Percentiles rank a stretch among this genome's conserved stretches.
Evolutionary conservation across 345 rosid genomes (phyloP).

Genomic region (Gossypium bickii): DNA sequence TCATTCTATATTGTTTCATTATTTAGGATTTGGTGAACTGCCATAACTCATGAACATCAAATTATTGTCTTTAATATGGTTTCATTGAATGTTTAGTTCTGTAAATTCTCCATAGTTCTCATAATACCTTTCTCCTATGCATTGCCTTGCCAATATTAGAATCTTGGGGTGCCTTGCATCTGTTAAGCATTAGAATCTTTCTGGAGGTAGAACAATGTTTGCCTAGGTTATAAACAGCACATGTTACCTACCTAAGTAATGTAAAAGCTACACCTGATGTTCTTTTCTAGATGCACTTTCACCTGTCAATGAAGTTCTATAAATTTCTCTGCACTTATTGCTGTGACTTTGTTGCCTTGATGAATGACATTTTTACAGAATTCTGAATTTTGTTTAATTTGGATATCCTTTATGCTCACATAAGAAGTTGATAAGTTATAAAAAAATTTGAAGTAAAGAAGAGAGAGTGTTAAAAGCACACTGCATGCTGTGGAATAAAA

Average conservation of each 20-base stretch:
- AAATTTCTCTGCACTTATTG: not conserved
- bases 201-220: not conserved
- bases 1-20: not conserved
- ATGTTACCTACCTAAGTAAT: not conserved
- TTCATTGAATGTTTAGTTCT: not conserved
- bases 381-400: not conserved
- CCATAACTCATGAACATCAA: not conserved
- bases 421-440: not conserved
- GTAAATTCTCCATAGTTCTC: not conserved
- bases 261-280: not conserved
- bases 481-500: constrained; percentile 5
- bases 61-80: not conserved
- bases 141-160: not conserved
- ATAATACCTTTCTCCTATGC: not conserved
- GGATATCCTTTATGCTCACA: not conserved
- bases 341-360: not conserved
- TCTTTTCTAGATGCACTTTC: not conserved
- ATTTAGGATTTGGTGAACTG: not conserved
- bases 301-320: not conserved
- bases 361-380: not conserved
- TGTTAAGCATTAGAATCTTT: not conserved
- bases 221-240: not conserved
- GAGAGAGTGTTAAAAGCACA: not conserved
- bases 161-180: not conserved
- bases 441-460: not conserved